Percentiles rank a stretch among this genome's conserved stretches.
phyloP scores from a whole-genome alignment of 2,329 filamentous ascomycete species.

The Phialocephala subalpina region DNA sequence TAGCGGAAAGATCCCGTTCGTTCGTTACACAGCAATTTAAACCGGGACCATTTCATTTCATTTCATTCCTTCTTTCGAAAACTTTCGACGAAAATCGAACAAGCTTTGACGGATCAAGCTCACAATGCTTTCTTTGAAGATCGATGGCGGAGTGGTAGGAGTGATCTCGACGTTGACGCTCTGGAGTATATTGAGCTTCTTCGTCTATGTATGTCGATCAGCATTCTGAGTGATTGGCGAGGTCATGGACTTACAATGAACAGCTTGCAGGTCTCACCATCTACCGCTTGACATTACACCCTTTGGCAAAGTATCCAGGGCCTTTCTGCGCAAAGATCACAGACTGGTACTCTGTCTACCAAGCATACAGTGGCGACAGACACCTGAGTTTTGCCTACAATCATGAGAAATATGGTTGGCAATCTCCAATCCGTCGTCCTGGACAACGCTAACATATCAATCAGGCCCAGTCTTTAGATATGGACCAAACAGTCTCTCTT shows the following conservation, averaged over 20 bases:
- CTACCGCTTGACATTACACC: constrained; percentile 1
- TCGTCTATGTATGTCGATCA: not conserved
- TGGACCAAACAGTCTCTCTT: constrained; percentile 78
- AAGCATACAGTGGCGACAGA: constrained; percentile 77
- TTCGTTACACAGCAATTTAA: not conserved
- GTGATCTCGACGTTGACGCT: not conserved
- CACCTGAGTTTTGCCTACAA: constrained; percentile 76
- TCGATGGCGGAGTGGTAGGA: not conserved
- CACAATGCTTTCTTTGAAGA: constrained; percentile 4
- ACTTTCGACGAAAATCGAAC: not conserved
- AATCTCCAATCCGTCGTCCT: constrained; percentile 12
- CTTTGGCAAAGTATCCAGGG: constrained; percentile 11
- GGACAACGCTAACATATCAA: constrained; percentile 8
- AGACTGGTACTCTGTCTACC: constrained; percentile 73
- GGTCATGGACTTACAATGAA: not conserved
- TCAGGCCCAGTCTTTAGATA: constrained; percentile 70
- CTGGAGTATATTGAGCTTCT: not conserved
- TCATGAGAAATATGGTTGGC: constrained; percentile 74
- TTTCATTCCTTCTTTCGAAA: not conserved
- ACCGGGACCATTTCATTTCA: not conserved
- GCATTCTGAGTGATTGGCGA: not conserved
- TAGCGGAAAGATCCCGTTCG: not conserved
- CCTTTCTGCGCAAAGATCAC: constrained; percentile 63
- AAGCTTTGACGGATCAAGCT: not conserved
- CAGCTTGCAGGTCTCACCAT: not conserved